Conservation (phyloP, 139 green algal species). For the Coelastrella sp. region DNA sequence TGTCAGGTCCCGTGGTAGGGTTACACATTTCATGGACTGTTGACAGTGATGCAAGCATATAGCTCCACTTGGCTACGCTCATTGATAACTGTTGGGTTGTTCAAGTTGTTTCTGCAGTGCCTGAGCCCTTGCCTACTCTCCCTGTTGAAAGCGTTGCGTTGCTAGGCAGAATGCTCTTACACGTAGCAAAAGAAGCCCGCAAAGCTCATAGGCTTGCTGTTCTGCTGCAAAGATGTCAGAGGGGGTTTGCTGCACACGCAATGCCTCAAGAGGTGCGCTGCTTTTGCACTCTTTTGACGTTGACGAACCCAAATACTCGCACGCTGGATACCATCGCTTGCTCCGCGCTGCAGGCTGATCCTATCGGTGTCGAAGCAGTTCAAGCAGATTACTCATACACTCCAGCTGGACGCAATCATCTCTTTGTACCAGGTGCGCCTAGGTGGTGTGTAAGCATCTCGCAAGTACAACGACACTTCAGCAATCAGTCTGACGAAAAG, state of each 20-base stretch:
- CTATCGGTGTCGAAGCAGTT: neutral
- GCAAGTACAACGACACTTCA: neutral
- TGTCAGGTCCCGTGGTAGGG: neutral
- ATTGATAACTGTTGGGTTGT: neutral
- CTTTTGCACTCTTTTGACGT: neutral
- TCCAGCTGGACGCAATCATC: conserved; percentile 91
- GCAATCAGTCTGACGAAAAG: neutral
- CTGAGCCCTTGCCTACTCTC: neutral
- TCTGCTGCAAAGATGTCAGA: conserved; percentile 6
- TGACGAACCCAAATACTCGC: neutral
- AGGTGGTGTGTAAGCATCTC: neutral
- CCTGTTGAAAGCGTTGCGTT: neutral
- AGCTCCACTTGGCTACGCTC: neutral
- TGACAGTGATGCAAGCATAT: neutral
- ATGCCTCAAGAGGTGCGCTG: conserved; percentile 22
- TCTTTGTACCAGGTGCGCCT: conserved; percentile 91
- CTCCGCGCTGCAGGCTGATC: neutral
- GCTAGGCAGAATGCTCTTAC: conserved; percentile 6
- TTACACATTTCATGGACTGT: neutral
- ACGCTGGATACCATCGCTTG: neutral
- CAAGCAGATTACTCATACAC: conserved; percentile 71
- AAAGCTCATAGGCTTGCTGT: conserved; percentile 4
- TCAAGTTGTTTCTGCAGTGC: neutral
- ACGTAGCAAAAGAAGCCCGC: conserved; percentile 6
- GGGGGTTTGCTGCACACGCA: conserved; percentile 15